Evolutionary conservation across 495 filamentous ascomycete genomes (phyloP), one percentile per base, ranked within the genome.

Genomic region (Penicillium lagena): DNA sequence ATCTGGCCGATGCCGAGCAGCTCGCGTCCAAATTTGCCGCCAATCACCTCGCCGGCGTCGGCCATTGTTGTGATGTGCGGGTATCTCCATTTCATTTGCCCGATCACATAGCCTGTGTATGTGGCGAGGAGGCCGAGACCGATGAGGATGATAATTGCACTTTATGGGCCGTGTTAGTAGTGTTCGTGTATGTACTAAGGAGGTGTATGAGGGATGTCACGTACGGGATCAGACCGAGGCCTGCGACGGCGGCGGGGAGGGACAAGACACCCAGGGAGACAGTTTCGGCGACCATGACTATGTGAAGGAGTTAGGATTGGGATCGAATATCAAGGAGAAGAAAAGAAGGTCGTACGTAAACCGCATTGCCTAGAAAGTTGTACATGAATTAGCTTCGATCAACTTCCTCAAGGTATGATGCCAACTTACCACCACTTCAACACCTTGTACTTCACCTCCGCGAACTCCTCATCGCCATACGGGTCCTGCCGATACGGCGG

Each of bases 81-180:
- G 54, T 81, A 81, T 44, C 68, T 74, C 49, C 81, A 50, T 59
- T 89, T 90, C 59, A 93, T 81, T 60, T 89, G 84, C 14, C 83
- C 86, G 49, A 91, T 77, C 29, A 90, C 76, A 47, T 81, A 87
- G 51, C 84, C 84, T 12, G 85, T 87, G 63, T 90, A 94, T 32
- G 83, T 83, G 14, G 87, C 81, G 10, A 88, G 49, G 7, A 84
- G 46, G 12, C 87, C 87, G 17, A 89, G 59, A 14, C 61, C 55
- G 33, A 86, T 56, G 75, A 91, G 49, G 69, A 86, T 75, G 17
- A 87, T 56, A 13, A 87, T 49, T 12, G 85, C 81, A 12, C 85
- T 60, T 32, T 57, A 1, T 22, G 2, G 17, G 22, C 4, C 22
- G 22, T 22, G 22, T 22, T 22, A 22, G 22, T 6, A 22, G 22